phyloP scores from a whole-genome alignment of 345 rosid genomes.

The rapeseed (Brassica napus) region Da-Ae NC_063447.1:61063501-61064000 shows the following conservation, averaged over 20 bases:
- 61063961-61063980: neutral
- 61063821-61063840: neutral
- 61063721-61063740: neutral
- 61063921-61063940: neutral
- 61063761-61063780: neutral
- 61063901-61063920: neutral
- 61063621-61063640: neutral
- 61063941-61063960: neutral
- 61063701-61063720: neutral
- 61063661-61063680: slow-evolving; percentile 1
- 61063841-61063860: neutral
- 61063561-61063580: neutral
- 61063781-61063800: neutral
- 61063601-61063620: neutral
- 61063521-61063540: too few relatives aligned
- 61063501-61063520: too few relatives aligned
- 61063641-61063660: neutral
- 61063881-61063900: neutral
- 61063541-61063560: neutral
- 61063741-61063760: neutral
- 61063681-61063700: neutral
- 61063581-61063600: neutral
- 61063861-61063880: neutral
- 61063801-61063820: neutral
- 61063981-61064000: neutral